Evolutionary conservation across 2,329 filamentous ascomycete genomes (phyloP).

Genomic region (Xylaria polymorpha): DNA sequence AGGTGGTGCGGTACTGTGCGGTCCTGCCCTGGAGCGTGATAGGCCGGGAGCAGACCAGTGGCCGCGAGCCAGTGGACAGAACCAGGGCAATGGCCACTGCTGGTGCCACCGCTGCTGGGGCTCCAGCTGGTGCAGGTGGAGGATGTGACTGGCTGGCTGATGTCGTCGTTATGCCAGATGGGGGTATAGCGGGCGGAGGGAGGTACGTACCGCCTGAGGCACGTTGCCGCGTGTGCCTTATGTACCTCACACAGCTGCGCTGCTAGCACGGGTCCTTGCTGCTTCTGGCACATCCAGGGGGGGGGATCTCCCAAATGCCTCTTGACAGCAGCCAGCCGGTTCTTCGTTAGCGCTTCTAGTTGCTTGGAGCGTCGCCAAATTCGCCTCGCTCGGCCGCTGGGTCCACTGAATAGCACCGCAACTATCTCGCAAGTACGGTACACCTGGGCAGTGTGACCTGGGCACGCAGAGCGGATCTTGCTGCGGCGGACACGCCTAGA

Average conservation of each 20-base stretch:
- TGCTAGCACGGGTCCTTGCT: constrained; percentile 33
- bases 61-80: constrained; percentile 34
- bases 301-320: constrained; percentile 42
- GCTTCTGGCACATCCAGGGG: constrained; percentile 37
- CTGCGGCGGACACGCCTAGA: constrained; percentile 36
- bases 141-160: constrained; percentile 13
- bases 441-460: constrained; percentile 21
- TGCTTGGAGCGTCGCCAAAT: constrained; percentile 32
- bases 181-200: constrained; percentile 9
- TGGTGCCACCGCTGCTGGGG: constrained; percentile 31
- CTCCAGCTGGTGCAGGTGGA: constrained; percentile 13
- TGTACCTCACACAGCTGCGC: constrained; percentile 16
- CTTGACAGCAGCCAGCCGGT: constrained; percentile 41
- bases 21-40: constrained; percentile 28
- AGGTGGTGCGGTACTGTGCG: constrained; percentile 29
- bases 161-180: constrained; percentile 1
- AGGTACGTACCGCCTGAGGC: constrained; percentile 25
- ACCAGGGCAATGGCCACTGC: constrained; percentile 29
- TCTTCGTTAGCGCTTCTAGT: constrained; percentile 40
- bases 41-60: constrained; percentile 17
- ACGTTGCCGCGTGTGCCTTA: constrained; percentile 34
- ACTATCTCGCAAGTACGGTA: constrained; percentile 20
- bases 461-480: constrained; percentile 28
- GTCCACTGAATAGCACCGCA: constrained; percentile 31
- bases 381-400: constrained; percentile 31